phyloP scores from a whole-genome alignment of 495 filamentous ascomycete species.

The Trichocladium uniseriatum region DNA sequence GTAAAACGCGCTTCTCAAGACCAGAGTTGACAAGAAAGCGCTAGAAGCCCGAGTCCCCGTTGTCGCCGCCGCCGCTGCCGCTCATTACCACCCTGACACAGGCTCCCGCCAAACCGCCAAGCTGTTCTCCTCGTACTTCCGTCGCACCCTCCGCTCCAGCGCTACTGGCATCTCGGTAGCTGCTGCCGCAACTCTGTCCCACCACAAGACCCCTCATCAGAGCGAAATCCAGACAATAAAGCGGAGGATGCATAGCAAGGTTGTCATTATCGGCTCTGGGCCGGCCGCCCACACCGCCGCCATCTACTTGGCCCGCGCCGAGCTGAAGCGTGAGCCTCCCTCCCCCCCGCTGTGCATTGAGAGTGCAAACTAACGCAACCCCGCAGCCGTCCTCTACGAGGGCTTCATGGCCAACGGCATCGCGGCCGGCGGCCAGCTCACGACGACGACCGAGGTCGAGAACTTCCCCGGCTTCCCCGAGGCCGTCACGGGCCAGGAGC shows the following conservation, averaged over 20 bases:
- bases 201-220: conserved; percentile 51
- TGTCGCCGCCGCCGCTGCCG: too few relatives aligned
- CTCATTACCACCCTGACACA: background rate
- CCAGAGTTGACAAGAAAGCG: background rate
- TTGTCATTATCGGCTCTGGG: conserved; percentile 85
- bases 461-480: conserved; percentile 93
- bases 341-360: too few relatives aligned
- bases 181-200: conserved; percentile 51
- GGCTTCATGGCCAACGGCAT: conserved; percentile 96
- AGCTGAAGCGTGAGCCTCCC: conserved; percentile 54
- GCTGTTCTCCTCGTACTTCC: conserved; percentile 77
- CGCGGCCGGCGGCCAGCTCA: conserved; percentile 90
- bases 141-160: conserved; percentile 46
- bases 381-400: conserved; percentile 78
- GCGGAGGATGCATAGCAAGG: conserved; percentile 69
- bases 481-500: conserved; percentile 70
- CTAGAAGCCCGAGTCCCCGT: background rate
- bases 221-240: conserved; percentile 39
- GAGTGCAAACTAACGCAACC: conserved; percentile 12
- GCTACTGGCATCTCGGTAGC: conserved; percentile 51
- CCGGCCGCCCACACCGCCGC: conserved; percentile 96
- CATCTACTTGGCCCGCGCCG: conserved; percentile 88
- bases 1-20: background rate
- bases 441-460: conserved; percentile 95
- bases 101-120: conserved; percentile 43